Evolutionary conservation across 192 early-diverging fungal genomes (phyloP).

Genomic region (Umbelopsis vinacea): DNA sequence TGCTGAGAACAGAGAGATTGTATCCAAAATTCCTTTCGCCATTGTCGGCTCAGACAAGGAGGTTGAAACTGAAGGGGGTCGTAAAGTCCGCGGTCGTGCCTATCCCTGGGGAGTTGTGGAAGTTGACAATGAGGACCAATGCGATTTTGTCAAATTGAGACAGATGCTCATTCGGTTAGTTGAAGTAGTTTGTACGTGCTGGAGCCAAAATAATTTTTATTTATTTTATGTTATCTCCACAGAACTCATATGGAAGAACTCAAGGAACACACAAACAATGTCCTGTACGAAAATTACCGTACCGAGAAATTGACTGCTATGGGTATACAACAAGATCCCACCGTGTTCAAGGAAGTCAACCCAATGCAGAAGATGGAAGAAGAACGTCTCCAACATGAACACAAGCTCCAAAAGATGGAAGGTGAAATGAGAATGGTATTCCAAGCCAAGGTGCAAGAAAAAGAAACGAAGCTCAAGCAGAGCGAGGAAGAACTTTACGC

Average conservation of each 20-base stretch:
- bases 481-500: constrained; percentile 96
- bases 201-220: too few relatives aligned
- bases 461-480: constrained; percentile 98
- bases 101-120: constrained; percentile 97
- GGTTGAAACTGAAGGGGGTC: constrained; percentile 85
- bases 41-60: constrained; percentile 91
- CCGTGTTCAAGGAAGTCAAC: constrained; percentile 79
- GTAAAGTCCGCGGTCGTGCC: constrained; percentile 85
- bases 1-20: constrained; percentile 80
- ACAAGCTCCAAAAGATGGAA: constrained; percentile 98
- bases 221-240: neutral
- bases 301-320: constrained; percentile 91
- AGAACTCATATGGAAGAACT: constrained; percentile 98
- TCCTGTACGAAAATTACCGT: constrained; percentile 96
- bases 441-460: constrained; percentile 99
- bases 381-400: constrained; percentile 91
- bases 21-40: constrained; percentile 94
- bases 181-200: neutral
- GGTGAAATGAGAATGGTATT: constrained; percentile 98
- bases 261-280: constrained; percentile 89
- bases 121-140: constrained; percentile 96
- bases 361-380: constrained; percentile 83
- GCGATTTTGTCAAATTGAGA: constrained; percentile 95
- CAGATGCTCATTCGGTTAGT: constrained; percentile 80
- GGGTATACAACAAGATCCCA: constrained; percentile 83